Evolutionary conservation across 2,329 filamentous ascomycete genomes (phyloP).

Genomic region (Aureobasidium sp.): DNA sequence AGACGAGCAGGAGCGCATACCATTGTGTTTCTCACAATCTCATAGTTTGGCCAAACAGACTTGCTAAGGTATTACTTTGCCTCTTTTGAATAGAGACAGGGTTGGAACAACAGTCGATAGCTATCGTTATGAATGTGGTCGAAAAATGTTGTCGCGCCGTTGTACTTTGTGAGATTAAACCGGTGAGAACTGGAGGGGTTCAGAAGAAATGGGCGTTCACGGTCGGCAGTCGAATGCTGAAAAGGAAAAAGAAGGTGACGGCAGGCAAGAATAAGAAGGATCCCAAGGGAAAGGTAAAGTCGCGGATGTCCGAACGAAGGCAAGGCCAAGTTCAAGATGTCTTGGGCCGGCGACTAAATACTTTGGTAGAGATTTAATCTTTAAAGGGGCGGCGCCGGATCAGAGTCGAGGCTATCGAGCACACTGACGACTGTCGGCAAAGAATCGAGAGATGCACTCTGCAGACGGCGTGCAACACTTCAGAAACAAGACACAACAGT

Average conservation of each 20-base stretch:
- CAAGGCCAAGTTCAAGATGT: background rate
- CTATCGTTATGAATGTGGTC: background rate
- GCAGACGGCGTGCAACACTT: background rate
- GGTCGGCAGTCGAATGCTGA: background rate
- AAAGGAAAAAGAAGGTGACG: background rate
- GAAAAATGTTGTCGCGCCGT: background rate
- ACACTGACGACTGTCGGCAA: background rate
- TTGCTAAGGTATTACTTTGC: background rate
- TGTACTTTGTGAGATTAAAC: background rate
- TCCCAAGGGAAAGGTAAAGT: background rate
- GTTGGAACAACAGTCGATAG: background rate
- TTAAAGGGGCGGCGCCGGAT: background rate
- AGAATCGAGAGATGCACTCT: background rate
- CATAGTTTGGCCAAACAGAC: background rate
- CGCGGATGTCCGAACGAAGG: background rate
- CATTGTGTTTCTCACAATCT: slow-evolving; percentile 12
- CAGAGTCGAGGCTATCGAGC: background rate
- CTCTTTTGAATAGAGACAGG: background rate
- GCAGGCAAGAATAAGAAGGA: background rate
- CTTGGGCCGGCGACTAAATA: background rate
- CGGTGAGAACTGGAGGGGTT: background rate
- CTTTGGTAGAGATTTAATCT: background rate
- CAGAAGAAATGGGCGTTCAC: background rate
- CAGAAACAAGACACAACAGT: background rate
- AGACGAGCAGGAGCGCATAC: background rate